Percentiles rank a stretch among this genome's conserved stretches.
Evolutionary conservation across 75 land plant genomes (phyloP).

Genomic region (Chamaecyparis obtusa): DNA sequence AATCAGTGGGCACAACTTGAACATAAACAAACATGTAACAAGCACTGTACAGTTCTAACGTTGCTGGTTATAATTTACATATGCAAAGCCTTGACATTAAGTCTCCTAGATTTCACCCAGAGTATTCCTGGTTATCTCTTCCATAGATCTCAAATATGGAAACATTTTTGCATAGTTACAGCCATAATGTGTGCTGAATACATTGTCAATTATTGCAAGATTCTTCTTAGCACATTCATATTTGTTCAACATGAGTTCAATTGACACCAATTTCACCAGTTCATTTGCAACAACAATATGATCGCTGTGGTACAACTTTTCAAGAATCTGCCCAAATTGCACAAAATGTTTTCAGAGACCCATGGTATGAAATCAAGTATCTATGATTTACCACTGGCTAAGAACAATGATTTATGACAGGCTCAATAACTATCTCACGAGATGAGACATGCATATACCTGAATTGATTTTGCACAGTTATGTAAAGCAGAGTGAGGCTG

Average conservation of each 20-base stretch:
- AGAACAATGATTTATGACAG: neutral
- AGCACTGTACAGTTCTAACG: too few species aligned
- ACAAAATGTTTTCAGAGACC: neutral
- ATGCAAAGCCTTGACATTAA: too few species aligned
- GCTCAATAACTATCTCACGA: neutral
- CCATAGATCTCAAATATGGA: slow-evolving; percentile 34
- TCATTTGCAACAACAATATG: slow-evolving; percentile 84
- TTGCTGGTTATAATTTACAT: too few species aligned
- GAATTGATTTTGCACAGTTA: slow-evolving; percentile 62
- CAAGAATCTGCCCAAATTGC: slow-evolving; percentile 58
- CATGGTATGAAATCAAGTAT: neutral
- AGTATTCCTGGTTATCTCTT: neutral
- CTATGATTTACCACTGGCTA: too few species aligned
- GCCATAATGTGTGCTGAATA: slow-evolving; percentile 60
- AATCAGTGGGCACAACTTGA: too few species aligned
- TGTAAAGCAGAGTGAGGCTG: slow-evolving; percentile 43
- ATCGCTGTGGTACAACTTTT: slow-evolving; percentile 54
- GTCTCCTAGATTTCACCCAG: neutral
- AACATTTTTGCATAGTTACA: slow-evolving; percentile 32
- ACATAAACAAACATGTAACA: too few species aligned
- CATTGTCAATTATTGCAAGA: slow-evolving; percentile 24
- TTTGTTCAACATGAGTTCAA: slow-evolving; percentile 36
- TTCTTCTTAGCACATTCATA: slow-evolving; percentile 15
- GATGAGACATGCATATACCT: slow-evolving; percentile 35
- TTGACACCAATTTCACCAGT: slow-evolving; percentile 62